These are phyloP conservation scores for Hypoxylon rickii DNA, from an alignment of 495 filamentous ascomycete species.

Conservation along the genomic window DNA sequence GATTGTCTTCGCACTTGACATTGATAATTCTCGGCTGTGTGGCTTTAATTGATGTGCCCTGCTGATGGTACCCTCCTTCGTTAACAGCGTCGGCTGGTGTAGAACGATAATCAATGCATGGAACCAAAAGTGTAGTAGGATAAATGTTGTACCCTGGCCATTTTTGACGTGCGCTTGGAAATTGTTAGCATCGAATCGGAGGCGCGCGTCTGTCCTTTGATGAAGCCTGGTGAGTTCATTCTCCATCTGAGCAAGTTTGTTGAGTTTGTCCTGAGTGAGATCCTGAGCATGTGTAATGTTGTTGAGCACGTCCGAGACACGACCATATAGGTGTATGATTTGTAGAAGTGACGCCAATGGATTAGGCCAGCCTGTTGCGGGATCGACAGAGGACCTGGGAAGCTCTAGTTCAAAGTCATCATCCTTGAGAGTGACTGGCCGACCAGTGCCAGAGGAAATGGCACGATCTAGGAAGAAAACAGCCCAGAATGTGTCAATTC, in stretches of 20 bases:
- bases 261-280: constrained; percentile 71
- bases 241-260: constrained; percentile 72
- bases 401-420: constrained; percentile 80
- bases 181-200: constrained; percentile 80
- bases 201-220: constrained; percentile 68
- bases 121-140: constrained; percentile 90
- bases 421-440: constrained; percentile 78
- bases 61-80: constrained; percentile 68
- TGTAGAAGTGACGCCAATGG: constrained; percentile 79
- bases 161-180: constrained; percentile 76
- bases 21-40: constrained; percentile 78
- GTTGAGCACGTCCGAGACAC: constrained; percentile 81
- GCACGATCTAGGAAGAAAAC: constrained; percentile 85
- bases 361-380: constrained; percentile 67
- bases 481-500: constrained; percentile 83
- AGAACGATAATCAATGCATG: constrained; percentile 83
- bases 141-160: constrained; percentile 80
- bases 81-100: constrained; percentile 78
- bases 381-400: constrained; percentile 63
- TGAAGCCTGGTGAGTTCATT: constrained; percentile 79
- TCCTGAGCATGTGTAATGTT: constrained; percentile 76
- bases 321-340: constrained; percentile 82
- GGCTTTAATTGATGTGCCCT: constrained; percentile 69
- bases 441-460: constrained; percentile 81
- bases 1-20: constrained; percentile 88